These are phyloP conservation scores for Cladophialophora exuberans DNA, from an alignment of 2,329 filamentous ascomycete species.

Conservation along the genomic window DNA sequence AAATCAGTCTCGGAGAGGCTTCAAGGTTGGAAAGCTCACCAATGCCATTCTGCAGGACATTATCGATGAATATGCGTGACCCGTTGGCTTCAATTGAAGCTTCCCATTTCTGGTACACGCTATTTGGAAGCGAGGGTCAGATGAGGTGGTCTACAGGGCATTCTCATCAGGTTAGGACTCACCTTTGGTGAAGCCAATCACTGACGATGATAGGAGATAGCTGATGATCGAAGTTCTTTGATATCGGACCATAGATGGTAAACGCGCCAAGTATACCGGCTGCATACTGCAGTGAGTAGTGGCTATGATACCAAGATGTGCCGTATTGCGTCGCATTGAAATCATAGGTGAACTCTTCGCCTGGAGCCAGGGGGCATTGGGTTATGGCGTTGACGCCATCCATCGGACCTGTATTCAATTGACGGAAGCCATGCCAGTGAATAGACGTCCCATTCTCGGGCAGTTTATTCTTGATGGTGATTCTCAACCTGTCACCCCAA, in stretches of 20 bases:
- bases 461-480: conserved; percentile 7
- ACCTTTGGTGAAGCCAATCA: conserved; percentile 6
- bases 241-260: conserved; percentile 4
- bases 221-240: conserved; percentile 1
- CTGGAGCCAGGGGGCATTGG: conserved; percentile 56
- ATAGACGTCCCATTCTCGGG: conserved; percentile 2
- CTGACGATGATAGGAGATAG: conserved; percentile 2
- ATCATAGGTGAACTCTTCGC: conserved; percentile 57
- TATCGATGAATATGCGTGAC: background rate
- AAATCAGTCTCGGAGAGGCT: background rate
- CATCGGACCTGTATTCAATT: background rate
- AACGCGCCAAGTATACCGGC: conserved; percentile 3
- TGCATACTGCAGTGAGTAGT: conserved; percentile 41
- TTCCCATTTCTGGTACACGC: conserved; percentile 2
- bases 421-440: conserved; percentile 10
- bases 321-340: conserved; percentile 61
- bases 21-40: background rate
- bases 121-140: background rate
- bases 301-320: conserved; percentile 63
- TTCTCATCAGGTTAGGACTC: background rate
- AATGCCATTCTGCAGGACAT: conserved; percentile 6
- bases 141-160: background rate
- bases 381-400: conserved; percentile 39
- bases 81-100: background rate
- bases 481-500: conserved; percentile 8